A percentile compares a stretch with the other conserved stretches of the same genome.
These are phyloP conservation scores for Backusella luteola DNA, from an alignment of 192 early-diverging fungal species.

Conservation along the genomic window DNA sequence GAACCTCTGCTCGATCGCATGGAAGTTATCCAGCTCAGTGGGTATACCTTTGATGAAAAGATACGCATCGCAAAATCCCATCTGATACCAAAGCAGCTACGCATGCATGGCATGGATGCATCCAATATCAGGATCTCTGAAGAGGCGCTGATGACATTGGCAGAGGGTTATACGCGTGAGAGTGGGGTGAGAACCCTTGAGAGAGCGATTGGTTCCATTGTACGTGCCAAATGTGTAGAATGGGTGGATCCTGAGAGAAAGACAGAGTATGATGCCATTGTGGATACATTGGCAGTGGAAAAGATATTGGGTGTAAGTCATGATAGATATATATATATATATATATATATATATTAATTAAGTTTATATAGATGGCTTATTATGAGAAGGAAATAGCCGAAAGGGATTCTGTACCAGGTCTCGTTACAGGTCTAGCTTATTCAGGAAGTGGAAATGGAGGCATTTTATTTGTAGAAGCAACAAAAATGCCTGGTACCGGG, in stretches of 20 bases:
- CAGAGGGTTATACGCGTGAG: slow-evolving; percentile 75
- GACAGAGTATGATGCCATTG: slow-evolving; percentile 39
- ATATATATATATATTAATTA: too few species aligned
- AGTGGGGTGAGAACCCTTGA: slow-evolving; percentile 78
- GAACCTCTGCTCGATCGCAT: slow-evolving; percentile 80
- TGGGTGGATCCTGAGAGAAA: slow-evolving; percentile 39
- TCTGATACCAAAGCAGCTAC: slow-evolving; percentile 76
- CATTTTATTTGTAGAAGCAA: slow-evolving; percentile 79
- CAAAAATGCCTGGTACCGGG: slow-evolving; percentile 73
- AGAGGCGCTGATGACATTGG: slow-evolving; percentile 56
- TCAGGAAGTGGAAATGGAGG: slow-evolving; percentile 69
- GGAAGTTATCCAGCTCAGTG: slow-evolving; percentile 73
- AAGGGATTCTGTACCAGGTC: slow-evolving; percentile 60
- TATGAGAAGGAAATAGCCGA: slow-evolving; percentile 73
- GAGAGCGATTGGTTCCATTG: slow-evolving; percentile 68
- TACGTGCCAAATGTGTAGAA: slow-evolving; percentile 62
- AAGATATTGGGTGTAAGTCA: slow-evolving; percentile 61
- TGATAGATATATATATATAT: too few species aligned
- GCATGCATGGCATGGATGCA: slow-evolving; percentile 56
- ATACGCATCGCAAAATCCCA: slow-evolving; percentile 71
- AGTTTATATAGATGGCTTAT: slow-evolving; percentile 38
- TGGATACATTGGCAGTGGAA: slow-evolving; percentile 51
- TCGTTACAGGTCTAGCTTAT: slow-evolving; percentile 83
- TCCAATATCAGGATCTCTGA: slow-evolving; percentile 49
- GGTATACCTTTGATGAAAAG: slow-evolving; percentile 87